These are phyloP conservation scores for Oryza longistaminata DNA, from an alignment of 176 grass and related monocot species.

Conservation along the genomic window DNA sequence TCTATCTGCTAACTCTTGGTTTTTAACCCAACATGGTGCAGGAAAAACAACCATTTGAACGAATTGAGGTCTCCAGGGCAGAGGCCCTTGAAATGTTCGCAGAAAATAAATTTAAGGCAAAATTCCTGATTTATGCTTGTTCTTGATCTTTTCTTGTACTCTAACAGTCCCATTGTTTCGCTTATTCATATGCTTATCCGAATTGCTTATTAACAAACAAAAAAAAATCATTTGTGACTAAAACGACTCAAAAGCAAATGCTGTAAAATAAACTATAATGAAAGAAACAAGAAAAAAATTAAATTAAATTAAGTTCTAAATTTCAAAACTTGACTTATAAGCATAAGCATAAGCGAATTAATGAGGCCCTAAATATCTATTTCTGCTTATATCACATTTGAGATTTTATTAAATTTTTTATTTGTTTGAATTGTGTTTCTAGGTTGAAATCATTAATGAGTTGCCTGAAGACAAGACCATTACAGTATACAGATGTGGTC, in stretches of 20 bases:
- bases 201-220: too few species aligned
- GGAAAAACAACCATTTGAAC: conserved; percentile 98
- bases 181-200: too few species aligned
- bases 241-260: too few species aligned
- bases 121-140: conserved; percentile 8
- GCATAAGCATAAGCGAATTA: too few species aligned
- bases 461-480: conserved; percentile 97
- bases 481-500: conserved; percentile 96
- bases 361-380: background rate
- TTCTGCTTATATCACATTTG: conserved; percentile 1
- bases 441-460: conserved; percentile 98
- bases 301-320: too few species aligned
- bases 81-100: conserved; percentile 92
- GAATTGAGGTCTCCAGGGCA: conserved; percentile 88
- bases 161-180: background rate
- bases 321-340: too few species aligned
- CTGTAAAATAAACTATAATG: too few species aligned
- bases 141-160: conserved; percentile 23
- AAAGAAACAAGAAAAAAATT: too few species aligned
- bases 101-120: conserved; percentile 97
- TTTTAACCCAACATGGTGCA: conserved; percentile 45
- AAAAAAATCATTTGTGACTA: too few species aligned
- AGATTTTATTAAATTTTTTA: background rate
- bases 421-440: conserved; percentile 36
- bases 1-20: conserved; percentile 1